Percentiles rank a stretch among this genome's conserved stretches.
Conservation (phyloP, 1,139 yeast species). For the Eremothecium coryli region DNA sequence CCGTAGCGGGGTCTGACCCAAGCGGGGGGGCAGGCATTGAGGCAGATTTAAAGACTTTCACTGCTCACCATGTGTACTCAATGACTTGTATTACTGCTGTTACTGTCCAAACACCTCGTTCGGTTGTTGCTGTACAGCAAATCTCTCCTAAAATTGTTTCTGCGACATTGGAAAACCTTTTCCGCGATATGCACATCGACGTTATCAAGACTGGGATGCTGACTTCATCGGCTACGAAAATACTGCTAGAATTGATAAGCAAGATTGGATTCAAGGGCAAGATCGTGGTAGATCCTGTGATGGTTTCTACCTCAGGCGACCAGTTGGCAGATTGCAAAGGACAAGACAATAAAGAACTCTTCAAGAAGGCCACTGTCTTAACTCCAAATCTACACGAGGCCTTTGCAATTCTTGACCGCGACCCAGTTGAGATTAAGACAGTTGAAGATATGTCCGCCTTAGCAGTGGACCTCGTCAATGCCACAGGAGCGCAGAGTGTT, state of each 20-base stretch:
- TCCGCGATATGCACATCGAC: conserved; percentile 56
- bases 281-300: conserved; percentile 71
- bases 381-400: conserved; percentile 80
- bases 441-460: conserved; percentile 36
- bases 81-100: conserved; percentile 72
- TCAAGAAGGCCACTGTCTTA: conserved; percentile 43
- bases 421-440: conserved; percentile 15
- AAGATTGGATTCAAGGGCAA: conserved; percentile 28
- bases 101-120: conserved; percentile 71
- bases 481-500: conserved; percentile 44
- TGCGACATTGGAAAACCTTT: conserved; percentile 44
- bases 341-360: conserved; percentile 39
- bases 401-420: conserved; percentile 22
- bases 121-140: conserved; percentile 45
- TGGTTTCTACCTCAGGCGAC: conserved; percentile 73
- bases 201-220: conserved; percentile 81
- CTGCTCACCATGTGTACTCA: conserved; percentile 73
- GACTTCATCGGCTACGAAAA: conserved; percentile 47
- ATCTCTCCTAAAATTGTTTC: conserved; percentile 39
- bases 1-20: conserved; percentile 77
- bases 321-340: conserved; percentile 19
- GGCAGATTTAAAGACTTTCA: conserved; percentile 79
- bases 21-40: conserved; percentile 96
- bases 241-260: conserved; percentile 35
- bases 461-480: conserved; percentile 37